Percentiles rank a stretch among this genome's conserved stretches.
Conservation (phyloP, 2,329 filamentous ascomycete species). For the Exophiala sp. region DNA sequence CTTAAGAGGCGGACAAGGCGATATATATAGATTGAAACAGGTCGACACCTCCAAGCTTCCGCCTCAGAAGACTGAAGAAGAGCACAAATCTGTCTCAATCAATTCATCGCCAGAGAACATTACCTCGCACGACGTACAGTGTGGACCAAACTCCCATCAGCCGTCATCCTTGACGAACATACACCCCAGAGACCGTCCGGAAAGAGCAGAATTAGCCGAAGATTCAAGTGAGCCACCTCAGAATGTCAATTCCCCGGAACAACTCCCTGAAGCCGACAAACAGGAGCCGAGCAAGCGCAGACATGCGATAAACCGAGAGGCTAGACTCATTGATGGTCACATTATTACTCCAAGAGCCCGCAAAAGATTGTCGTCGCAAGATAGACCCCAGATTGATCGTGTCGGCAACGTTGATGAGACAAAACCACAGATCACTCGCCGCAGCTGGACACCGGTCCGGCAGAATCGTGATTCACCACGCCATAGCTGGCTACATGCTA, state of each 20-base stretch:
- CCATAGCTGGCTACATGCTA: slow-evolving; percentile 19
- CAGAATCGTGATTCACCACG: slow-evolving; percentile 19
- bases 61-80: neutral
- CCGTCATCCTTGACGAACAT: neutral
- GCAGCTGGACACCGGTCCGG: slow-evolving; percentile 15
- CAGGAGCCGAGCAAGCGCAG: slow-evolving; percentile 11
- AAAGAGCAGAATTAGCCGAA: slow-evolving; percentile 7
- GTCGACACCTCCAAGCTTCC: neutral
- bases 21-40: slow-evolving; percentile 6
- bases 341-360: slow-evolving; percentile 13
- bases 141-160: neutral
- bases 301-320: slow-evolving; percentile 22
- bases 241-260: slow-evolving; percentile 7
- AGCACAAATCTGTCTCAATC: neutral
- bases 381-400: neutral
- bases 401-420: slow-evolving; percentile 3
- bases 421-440: slow-evolving; percentile 7
- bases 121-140: neutral
- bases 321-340: slow-evolving; percentile 23
- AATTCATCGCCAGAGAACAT: neutral
- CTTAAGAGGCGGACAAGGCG: slow-evolving; percentile 13
- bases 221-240: slow-evolving; percentile 1
- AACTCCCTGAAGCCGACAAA: slow-evolving; percentile 6
- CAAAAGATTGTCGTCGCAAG: slow-evolving; percentile 13
- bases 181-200: neutral